phyloP scores from a whole-genome alignment of 768 basidiomycete species.

The Mycena chlorophos region DNA sequence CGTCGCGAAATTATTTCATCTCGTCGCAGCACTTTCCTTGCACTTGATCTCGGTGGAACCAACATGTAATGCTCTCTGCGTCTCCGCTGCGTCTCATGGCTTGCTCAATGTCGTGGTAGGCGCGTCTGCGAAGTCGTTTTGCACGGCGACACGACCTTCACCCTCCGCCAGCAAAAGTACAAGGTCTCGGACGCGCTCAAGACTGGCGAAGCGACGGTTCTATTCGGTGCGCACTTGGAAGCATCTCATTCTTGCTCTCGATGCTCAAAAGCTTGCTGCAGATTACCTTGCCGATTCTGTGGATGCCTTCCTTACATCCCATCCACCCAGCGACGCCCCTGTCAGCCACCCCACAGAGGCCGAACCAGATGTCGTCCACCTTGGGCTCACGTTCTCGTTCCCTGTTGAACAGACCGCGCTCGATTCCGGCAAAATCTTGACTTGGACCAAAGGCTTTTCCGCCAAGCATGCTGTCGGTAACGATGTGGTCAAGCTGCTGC shows the following conservation, averaged over 20 bases:
- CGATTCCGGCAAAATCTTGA: constrained; percentile 84
- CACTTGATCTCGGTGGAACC: constrained; percentile 95
- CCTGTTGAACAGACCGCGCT: constrained; percentile 97
- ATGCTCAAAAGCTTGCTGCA: constrained; percentile 32
- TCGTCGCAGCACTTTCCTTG: constrained; percentile 79
- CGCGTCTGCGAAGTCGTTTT: constrained; percentile 94
- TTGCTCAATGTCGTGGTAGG: constrained; percentile 39
- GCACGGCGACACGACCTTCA: constrained; percentile 87
- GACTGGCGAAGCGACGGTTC: constrained; percentile 80
- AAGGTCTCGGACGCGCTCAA: constrained; percentile 93
- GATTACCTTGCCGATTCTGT: constrained; percentile 98
- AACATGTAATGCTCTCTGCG: constrained; percentile 83
- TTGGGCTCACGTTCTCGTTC: constrained; percentile 96
- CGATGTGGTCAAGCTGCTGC: constrained; percentile 78
- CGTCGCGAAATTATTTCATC: constrained; percentile 2
- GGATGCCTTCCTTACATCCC: constrained; percentile 83
- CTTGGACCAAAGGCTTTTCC: constrained; percentile 91
- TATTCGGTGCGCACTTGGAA: constrained; percentile 69
- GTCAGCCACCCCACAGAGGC: constrained; percentile 17
- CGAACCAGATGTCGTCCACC: constrained; percentile 43
- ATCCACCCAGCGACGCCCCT: constrained; percentile 47
- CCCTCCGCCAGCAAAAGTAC: constrained; percentile 92
- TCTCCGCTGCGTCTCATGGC: background rate
- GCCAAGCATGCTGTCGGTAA: constrained; percentile 78
- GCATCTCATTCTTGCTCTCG: constrained; percentile 3